phyloP scores from a whole-genome alignment of 1,284 basidiomycete species.

The Moesziomyces sp. region DNA sequence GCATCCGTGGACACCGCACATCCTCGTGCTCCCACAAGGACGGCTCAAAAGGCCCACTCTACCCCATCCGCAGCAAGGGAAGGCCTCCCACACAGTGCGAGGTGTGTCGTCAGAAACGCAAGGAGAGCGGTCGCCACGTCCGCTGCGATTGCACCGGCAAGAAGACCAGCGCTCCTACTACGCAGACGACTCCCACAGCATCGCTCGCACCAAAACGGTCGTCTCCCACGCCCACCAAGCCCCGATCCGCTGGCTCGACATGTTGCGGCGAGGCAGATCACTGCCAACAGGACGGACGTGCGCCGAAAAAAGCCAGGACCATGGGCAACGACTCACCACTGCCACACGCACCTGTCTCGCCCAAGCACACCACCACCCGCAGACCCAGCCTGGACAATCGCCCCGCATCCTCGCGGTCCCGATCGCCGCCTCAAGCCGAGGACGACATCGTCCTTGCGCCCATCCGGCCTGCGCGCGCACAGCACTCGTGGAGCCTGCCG shows the following conservation, averaged over 20 bases:
- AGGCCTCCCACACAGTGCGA: slow-evolving; percentile 60
- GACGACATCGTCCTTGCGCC: slow-evolving; percentile 26
- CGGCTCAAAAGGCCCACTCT: slow-evolving; percentile 57
- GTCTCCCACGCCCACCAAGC: slow-evolving; percentile 8
- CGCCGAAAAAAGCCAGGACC: slow-evolving; percentile 12
- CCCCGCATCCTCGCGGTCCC: background rate
- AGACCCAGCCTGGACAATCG: background rate
- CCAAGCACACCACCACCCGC: background rate
- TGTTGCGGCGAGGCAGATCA: background rate
- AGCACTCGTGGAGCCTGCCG: slow-evolving; percentile 34
- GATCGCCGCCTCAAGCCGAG: background rate
- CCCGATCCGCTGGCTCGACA: background rate
- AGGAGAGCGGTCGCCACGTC: slow-evolving; percentile 49
- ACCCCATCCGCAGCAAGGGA: slow-evolving; percentile 56
- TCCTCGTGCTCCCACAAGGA: slow-evolving; percentile 61
- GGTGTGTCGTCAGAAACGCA: slow-evolving; percentile 53
- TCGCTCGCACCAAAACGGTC: slow-evolving; percentile 5
- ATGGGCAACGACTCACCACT: background rate
- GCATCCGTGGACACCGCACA: slow-evolving; percentile 62
- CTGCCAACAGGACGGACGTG: slow-evolving; percentile 3
- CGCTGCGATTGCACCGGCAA: slow-evolving; percentile 50
- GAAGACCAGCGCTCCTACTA: slow-evolving; percentile 10
- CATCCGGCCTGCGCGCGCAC: slow-evolving; percentile 13
- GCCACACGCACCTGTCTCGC: background rate
- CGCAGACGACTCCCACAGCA: background rate